These are phyloP conservation scores for Cocos nucifera DNA, from an alignment of 176 grass and related monocot genomes.

Conservation along the genomic window DNA sequence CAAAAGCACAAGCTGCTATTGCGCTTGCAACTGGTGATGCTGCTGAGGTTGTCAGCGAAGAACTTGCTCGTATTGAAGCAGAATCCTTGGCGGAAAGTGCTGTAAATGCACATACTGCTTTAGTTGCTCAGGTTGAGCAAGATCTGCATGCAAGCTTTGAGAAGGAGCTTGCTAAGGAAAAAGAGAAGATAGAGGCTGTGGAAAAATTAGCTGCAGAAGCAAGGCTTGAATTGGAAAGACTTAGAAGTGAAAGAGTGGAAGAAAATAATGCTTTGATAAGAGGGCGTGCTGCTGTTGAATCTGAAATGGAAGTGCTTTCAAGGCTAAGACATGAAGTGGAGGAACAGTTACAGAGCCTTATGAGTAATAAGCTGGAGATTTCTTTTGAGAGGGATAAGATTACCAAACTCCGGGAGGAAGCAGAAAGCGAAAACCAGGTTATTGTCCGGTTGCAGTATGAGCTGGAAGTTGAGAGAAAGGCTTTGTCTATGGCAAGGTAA, in stretches of 20 bases:
- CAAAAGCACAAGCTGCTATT: slow-evolving; percentile 83
- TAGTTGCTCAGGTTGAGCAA: slow-evolving; percentile 82
- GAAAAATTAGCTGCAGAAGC: slow-evolving; percentile 73
- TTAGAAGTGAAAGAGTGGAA: slow-evolving; percentile 68
- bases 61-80: slow-evolving; percentile 83
- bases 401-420: slow-evolving; percentile 62
- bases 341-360: slow-evolving; percentile 68
- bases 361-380: slow-evolving; percentile 84
- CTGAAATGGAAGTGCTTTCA: slow-evolving; percentile 83
- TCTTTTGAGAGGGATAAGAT: slow-evolving; percentile 75
- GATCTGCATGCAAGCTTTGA: slow-evolving; percentile 72
- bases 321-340: slow-evolving; percentile 73
- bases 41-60: slow-evolving; percentile 62
- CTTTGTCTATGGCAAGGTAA: slow-evolving; percentile 87
- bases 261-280: slow-evolving; percentile 61
- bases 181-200: slow-evolving; percentile 60
- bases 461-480: slow-evolving; percentile 94
- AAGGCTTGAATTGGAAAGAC: slow-evolving; percentile 50
- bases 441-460: slow-evolving; percentile 76
- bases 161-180: slow-evolving; percentile 61
- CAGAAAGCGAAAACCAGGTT: slow-evolving; percentile 56
- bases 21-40: slow-evolving; percentile 83
- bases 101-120: slow-evolving; percentile 74
- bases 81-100: slow-evolving; percentile 85
- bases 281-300: slow-evolving; percentile 65